Base-by-base conservation (phyloP, 495 filamentous ascomycete genomes). In the Rusavskia elegans region DNA sequence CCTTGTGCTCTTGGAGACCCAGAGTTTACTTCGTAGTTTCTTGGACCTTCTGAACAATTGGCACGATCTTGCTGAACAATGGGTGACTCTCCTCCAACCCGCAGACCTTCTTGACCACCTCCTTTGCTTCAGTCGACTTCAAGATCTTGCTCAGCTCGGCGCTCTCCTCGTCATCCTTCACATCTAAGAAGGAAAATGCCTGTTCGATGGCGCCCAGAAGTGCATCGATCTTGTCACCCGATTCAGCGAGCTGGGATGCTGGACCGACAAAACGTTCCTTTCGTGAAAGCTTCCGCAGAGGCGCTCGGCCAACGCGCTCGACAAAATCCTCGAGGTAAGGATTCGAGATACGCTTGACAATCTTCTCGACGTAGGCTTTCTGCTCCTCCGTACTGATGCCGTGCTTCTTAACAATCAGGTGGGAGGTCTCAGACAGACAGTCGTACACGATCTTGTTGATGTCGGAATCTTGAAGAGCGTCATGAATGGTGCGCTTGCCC, bases 231-330 rank as follows among this genome's bases (percentile, higher is more conserved):
- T 82, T 78, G 64, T 82, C 71, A 45, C 83, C 85, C 30, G 74
- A 68, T 71, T 95, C 86, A 23, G 85, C 86, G 25, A 95, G 74
- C 60, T 89, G 80, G 16, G 85, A 76, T 14, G 89, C 89, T 21
- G 92, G 92, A 55, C 87, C 89, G 65, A 98, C 84, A 72, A 98
- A 93, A 36, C 92, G 87, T 67, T 98, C 92, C 66, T 88, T 86
- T 63, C 87, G 84, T 52, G 81, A 80, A 14, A 97, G 75, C 75
- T 98, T 98, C 65, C 92, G 80, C 52, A 97, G 69, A 10, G 92
- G 92, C 39, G 90, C 92, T 63, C 92, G 90, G 48, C 89, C 92
- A 55, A 98, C 92, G 61, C 92, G 92, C 72, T 89, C 87, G 36
- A 96, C 87, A 38, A 80, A 80, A 68, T 98, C 92, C 64, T 94